Evolutionary conservation across 352 stramenopile species (phyloP), one percentile per base, ranked within the genome.

Genomic region (Phytophthora aleatoria): DNA sequence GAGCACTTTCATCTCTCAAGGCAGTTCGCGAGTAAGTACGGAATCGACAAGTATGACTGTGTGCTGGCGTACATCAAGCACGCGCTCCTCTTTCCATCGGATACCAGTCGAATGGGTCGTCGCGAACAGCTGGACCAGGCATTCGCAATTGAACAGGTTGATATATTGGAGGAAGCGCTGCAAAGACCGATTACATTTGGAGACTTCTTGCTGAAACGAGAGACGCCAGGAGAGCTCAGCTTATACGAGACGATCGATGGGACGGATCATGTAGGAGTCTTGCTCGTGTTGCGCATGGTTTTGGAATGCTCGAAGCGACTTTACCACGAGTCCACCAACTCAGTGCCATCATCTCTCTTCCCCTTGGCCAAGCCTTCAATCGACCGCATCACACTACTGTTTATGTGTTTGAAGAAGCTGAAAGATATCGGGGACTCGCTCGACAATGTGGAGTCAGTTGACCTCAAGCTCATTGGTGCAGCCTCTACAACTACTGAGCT

Each of bases 381-480:
- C 12, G 80, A 92, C 53, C 81, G 82, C 26, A 65, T 88, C 13
- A 87, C 81, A 4, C 60, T 94, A 5, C 47, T 94, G 16, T 91
- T 94, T 50, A 82, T 92, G 83, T 94, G 85, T 33, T 52, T 92
- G 28, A 94, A 94, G 55, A 85, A 86, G 2, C 50, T 92, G 2
- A 91, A 87, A 54, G 81, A 91, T 4, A 62, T 87, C 10, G 62
- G 51, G 0, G 61, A 71, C 30, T 55, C 68, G 0, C 26, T 75
- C 15, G 54, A 59, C 0, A 50, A 61, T 9, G 43, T 57, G 0
- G 48, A 70, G 2, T 12, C 47, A 0, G 50, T 79, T 24, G 73
- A 92, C 50, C 81, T 90, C 47, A 94, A 94, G 61, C 64, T 77
- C 11, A 67, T 94, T 0, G 81, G 78, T 49, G 71, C 66, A 27